Conservation (phyloP, 2,329 filamentous ascomycete genomes). For the Diaporthe capsici region DNA sequence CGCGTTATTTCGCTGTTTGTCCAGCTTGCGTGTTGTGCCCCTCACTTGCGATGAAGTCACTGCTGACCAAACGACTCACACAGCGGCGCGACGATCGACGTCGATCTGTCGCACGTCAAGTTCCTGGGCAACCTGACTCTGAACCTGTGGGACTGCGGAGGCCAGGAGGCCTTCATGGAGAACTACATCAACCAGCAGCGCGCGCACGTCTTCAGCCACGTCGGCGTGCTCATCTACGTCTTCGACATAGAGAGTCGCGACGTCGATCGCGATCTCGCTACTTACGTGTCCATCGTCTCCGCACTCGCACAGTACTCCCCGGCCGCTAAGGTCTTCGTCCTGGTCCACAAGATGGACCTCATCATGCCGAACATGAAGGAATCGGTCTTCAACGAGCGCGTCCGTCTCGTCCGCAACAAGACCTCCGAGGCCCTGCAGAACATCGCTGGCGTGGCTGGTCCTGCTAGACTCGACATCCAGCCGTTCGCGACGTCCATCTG, state of each 20-base stretch:
- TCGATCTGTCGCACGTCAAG: slow-evolving; percentile 98
- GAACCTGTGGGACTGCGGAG: slow-evolving; percentile 99
- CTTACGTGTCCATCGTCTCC: slow-evolving; percentile 90
- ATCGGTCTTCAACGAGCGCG: slow-evolving; percentile 86
- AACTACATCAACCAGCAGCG: slow-evolving; percentile 97
- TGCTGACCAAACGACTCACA: slow-evolving; percentile 29
- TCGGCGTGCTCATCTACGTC: slow-evolving; percentile 98
- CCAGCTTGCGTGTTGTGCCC: slow-evolving; percentile 3
- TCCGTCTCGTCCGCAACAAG: slow-evolving; percentile 81
- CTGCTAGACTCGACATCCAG: slow-evolving; percentile 71
- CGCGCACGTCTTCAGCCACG: slow-evolving; percentile 95
- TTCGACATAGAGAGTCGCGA: slow-evolving; percentile 98
- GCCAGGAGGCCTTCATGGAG: slow-evolving; percentile 98
- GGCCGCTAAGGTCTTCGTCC: slow-evolving; percentile 87
- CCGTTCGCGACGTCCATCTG: slow-evolving; percentile 97
- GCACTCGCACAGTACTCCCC: slow-evolving; percentile 89
- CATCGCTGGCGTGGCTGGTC: slow-evolving; percentile 47
- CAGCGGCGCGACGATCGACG: slow-evolving; percentile 94
- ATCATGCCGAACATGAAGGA: slow-evolving; percentile 85
- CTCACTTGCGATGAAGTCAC: slow-evolving; percentile 15
- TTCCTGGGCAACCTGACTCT: slow-evolving; percentile 98
- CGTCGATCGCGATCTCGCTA: slow-evolving; percentile 91
- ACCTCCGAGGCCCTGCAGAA: slow-evolving; percentile 69
- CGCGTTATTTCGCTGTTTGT: background rate
- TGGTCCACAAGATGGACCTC: slow-evolving; percentile 99